Base-by-base conservation (phyloP, 2,329 filamentous ascomycete species). In the Mycosphaerella arachidis region DNA sequence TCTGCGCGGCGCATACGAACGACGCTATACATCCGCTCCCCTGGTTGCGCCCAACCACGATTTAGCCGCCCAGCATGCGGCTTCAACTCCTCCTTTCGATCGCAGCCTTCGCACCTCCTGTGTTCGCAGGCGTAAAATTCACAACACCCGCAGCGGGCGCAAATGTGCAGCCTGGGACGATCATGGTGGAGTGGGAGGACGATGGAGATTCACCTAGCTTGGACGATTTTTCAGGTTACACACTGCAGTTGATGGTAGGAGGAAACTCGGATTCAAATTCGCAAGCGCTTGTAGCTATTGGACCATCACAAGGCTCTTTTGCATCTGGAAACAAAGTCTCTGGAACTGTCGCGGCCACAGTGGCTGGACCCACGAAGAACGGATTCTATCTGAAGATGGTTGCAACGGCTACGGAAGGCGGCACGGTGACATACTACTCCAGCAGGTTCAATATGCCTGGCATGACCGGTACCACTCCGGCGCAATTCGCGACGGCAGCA, bases 351-450 rank as follows among this genome's bases (percentile, higher is more conserved):
- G 13, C 59, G 9, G 55, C 67, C 2, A 59, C 58, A 6, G 13
- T 68, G n/a, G 68, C 70, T 33, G 69, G 60, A 8, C 51, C 59
- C 51, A 75, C 78, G 6, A 73, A 73, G 54, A 84, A 86, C 72
- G 82, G 82, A 73, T 85, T 84, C 72, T 87, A 85, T 71, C 71
- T 86, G 16, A 81, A 82, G 63, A 85, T 89, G 72, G 74, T 83
- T 58, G 82, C 84, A 16, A 78, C 78, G 6, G 80, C 79, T 5
- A 77, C 78, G 18, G 78, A 79, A n/a, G 81, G 83, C 40, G 81
- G 81, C 33, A 81, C 79, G 4, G 76, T 85, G 20, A 82, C 79
- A 58, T 85, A 83, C 67, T 88, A 81, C 70, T 88, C 86, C 10
- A 67, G 76, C 53, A 85, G 86, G 62, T 90, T 90, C 74, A 81